phyloP scores from a whole-genome alignment of 2,329 filamentous ascomycete species.

The Monilinia polystroma region DNA sequence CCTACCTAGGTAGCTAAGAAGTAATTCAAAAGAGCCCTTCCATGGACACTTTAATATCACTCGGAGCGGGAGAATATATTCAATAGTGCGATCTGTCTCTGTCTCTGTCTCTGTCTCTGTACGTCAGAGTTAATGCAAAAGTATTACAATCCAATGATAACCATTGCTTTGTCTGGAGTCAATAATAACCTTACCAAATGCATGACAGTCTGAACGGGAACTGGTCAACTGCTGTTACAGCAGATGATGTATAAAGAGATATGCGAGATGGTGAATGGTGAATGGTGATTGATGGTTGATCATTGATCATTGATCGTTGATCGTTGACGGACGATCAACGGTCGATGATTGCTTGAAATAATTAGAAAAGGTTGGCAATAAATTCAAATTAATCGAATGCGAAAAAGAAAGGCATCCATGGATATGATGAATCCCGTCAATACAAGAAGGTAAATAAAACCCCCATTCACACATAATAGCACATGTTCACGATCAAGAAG shows the following conservation, averaged over 20 bases:
- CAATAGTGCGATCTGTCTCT: neutral
- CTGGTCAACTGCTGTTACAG: neutral
- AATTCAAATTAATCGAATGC: neutral
- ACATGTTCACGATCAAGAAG: neutral
- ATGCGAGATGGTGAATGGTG: constrained; percentile 13
- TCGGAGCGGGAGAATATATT: constrained; percentile 1
- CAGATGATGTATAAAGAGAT: constrained; percentile 18
- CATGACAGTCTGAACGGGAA: constrained; percentile 10
- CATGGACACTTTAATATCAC: neutral
- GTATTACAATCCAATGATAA: neutral
- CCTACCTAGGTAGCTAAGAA: too few species aligned
- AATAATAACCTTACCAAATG: constrained; percentile 15
- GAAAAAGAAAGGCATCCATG: neutral
- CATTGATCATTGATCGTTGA: too few species aligned
- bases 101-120: neutral
- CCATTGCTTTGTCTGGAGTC: neutral
- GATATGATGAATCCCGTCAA: too few species aligned
- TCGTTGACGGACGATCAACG: too few species aligned
- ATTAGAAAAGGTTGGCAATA: neutral
- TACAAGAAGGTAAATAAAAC: too few species aligned
- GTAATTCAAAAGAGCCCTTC: too few species aligned
- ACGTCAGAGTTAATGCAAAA: neutral
- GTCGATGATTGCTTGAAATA: too few species aligned
- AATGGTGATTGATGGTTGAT: neutral
- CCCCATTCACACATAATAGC: too few species aligned